Conservation (phyloP, 768 basidiomycete genomes). For the Galerina marginata region DNA sequence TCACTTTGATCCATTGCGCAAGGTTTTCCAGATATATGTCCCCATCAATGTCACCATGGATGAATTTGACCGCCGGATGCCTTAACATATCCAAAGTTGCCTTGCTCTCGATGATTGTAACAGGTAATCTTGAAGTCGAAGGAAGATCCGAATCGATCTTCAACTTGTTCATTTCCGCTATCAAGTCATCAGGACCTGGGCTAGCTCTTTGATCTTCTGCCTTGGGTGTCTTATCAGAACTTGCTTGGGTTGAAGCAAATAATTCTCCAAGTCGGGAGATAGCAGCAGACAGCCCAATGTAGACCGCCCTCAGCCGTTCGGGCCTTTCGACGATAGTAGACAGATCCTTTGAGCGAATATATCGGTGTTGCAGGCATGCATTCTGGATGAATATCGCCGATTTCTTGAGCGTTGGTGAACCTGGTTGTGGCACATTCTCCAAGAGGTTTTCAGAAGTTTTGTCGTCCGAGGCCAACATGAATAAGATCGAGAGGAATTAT, state of each 20-base stretch:
- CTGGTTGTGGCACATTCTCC: background rate
- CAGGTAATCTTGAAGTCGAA: constrained; percentile 26
- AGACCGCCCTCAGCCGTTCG: constrained; percentile 85
- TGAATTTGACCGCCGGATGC: constrained; percentile 70
- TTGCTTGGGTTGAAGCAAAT: constrained; percentile 3
- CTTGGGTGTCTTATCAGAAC: background rate
- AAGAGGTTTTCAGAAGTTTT: background rate
- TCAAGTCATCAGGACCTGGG: constrained; percentile 27
- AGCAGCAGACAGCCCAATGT: constrained; percentile 81
- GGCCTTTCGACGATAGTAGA: constrained; percentile 90
- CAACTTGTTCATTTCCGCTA: constrained; percentile 32
- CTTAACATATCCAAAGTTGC: constrained; percentile 60
- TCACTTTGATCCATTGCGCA: constrained; percentile 61
- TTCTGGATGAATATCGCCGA: constrained; percentile 65
- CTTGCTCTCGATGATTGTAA: constrained; percentile 57
- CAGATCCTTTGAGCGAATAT: constrained; percentile 75
- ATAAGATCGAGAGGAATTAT: too few species aligned
- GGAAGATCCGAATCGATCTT: constrained; percentile 23
- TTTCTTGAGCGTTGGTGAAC: constrained; percentile 9
- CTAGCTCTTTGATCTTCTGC: constrained; percentile 3
- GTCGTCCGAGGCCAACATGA: too few species aligned
- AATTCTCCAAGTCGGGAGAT: constrained; percentile 70
- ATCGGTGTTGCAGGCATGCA: constrained; percentile 74
- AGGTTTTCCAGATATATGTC: constrained; percentile 73
- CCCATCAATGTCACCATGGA: constrained; percentile 73